phyloP scores from a whole-genome alignment of 768 basidiomycete species.

The Sarcodon sp. region DNA sequence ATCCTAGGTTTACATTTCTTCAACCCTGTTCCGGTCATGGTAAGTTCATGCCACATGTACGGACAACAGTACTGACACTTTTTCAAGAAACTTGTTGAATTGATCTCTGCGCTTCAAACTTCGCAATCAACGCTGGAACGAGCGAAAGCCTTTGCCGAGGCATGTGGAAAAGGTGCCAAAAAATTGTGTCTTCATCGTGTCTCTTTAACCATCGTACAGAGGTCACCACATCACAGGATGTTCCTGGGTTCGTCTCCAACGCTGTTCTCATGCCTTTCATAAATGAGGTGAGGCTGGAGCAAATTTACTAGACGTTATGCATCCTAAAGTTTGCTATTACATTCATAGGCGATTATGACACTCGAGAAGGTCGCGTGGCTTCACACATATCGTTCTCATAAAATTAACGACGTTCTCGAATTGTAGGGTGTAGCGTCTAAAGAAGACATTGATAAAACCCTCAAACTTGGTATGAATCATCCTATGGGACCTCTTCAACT shows the following conservation, averaged over 20 bases:
- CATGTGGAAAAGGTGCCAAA: conserved; percentile 73
- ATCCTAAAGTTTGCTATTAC: background rate
- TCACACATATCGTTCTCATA: background rate
- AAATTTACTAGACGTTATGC: background rate
- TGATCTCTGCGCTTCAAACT: conserved; percentile 91
- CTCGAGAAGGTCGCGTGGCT: conserved; percentile 58
- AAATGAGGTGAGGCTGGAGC: conserved; percentile 52
- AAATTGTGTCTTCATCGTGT: background rate
- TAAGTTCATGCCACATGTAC: conserved; percentile 17
- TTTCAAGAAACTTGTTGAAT: conserved; percentile 74
- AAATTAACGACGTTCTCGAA: background rate
- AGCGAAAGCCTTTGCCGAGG: conserved; percentile 69
- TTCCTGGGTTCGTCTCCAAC: conserved; percentile 93
- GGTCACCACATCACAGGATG: conserved; percentile 83
- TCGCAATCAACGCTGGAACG: conserved; percentile 61
- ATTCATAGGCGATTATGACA: conserved; percentile 77
- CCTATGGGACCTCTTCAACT: conserved; percentile 92
- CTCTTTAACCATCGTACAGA: conserved; percentile 29
- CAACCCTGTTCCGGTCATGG: conserved; percentile 96
- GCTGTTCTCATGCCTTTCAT: conserved; percentile 95
- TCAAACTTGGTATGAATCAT: conserved; percentile 88
- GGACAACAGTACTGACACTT: background rate
- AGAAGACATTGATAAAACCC: conserved; percentile 92
- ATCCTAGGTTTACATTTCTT: conserved; percentile 78
- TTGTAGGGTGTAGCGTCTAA: conserved; percentile 76